A percentile compares a stretch with the other conserved stretches of the same genome.
Conservation (phyloP, 148 eudicot species). For the Vaccinium vitisidaea region DNA sequence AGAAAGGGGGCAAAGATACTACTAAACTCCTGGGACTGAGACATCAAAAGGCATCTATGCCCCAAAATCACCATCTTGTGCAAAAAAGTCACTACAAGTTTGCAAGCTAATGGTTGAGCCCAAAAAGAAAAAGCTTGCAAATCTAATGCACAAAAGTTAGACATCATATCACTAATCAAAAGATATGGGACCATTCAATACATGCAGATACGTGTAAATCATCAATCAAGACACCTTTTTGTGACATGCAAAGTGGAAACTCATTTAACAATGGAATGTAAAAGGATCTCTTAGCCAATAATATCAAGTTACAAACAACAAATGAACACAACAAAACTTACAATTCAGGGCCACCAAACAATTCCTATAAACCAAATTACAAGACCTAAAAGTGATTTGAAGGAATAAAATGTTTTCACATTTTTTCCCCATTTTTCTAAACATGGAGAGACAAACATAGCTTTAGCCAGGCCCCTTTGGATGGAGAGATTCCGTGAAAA, state of each 20-base stretch:
- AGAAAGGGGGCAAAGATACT: constrained; percentile 4
- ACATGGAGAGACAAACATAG: background rate
- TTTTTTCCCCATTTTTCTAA: background rate
- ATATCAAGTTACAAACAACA: background rate
- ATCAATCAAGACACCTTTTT: background rate
- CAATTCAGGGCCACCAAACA: background rate
- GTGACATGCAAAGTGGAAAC: background rate
- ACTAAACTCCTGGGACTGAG: constrained; percentile 29
- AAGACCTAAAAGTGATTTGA: background rate
- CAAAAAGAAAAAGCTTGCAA: too few species aligned
- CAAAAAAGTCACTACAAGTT: constrained; percentile 18
- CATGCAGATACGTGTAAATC: background rate
- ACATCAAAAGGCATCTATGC: constrained; percentile 16
- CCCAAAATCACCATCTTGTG: constrained; percentile 11
- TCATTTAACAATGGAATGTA: background rate
- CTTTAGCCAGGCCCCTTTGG: too few species aligned
- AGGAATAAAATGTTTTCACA: background rate
- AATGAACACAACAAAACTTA: background rate
- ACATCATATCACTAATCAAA: constrained; percentile 24
- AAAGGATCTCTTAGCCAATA: constrained; percentile 2
- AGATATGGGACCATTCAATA: background rate
- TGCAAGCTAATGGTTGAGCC: background rate
- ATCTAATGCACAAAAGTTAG: constrained; percentile 24
- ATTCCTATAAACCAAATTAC: background rate
- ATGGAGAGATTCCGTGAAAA: too few species aligned